Base-by-base conservation (phyloP, 129 eudicot species). In the Tagetes patula region DNA sequence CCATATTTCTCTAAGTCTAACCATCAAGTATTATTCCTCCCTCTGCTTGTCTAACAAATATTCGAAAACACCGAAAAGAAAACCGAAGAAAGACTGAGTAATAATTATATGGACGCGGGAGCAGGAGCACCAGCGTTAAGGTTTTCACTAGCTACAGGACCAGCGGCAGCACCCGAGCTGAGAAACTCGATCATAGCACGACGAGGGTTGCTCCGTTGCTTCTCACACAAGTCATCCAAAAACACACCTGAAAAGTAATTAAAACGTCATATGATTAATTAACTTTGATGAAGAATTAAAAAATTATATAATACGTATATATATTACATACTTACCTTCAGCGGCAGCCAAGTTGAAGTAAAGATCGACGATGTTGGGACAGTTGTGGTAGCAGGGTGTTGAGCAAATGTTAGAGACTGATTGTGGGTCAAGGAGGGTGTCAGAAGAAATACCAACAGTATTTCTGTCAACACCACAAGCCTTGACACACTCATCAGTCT, bases 281-380 rank as follows among this genome's bases (percentile, higher is more conserved):
- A 20, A 20, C 27, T 20, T 20, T 20, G 27, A 20, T 20, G 27
- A 20, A 20, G 27, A 20, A 20, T 20, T 20, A 20, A 20, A 20
- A 20, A 20, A 20, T 20, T 20, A 20, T 20, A 20, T 20, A 20
- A 20, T 20, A 20, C 27, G 27, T 20, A 20, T 20, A 20, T 20
- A 20, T 20, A 20, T 20, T 20, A 20, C 27, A 20, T 7, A 42
- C 4, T 14, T 85, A 92, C 98, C 98, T 87, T 92, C 96, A 3
- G 90, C 96, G 63, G 95, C 96, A 1, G 98, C 96, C 53, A 92
- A 56, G 69, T 84, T 85, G 82, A 83, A 84, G 84, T 92, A 92
- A 67, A 89, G 94, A 67, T 92, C 98, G 31, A 89, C 59, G 65
- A 92, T 87, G 82, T 89, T 92, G 43, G 98, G 95, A 74, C 98